Base-by-base conservation (phyloP, 345 rosid genomes). In the Abelmoschus esculentus region DNA sequence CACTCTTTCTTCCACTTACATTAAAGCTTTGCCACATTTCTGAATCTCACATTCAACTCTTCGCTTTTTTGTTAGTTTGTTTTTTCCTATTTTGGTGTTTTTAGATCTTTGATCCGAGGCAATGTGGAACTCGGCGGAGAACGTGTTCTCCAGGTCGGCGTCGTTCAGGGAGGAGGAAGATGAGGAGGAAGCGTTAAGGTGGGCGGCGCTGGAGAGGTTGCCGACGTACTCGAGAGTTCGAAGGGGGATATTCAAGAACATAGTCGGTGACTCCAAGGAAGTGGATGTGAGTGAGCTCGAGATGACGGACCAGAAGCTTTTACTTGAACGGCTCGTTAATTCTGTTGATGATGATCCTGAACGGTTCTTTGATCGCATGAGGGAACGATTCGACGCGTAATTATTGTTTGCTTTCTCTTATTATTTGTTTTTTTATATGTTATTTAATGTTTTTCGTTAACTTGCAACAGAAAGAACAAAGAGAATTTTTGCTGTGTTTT, bases 191-290 rank as follows among this genome's bases (percentile, higher is more conserved):
- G 92, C 87, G 61, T 87, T 93, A 2, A 89, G 84, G 17, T 93
- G 96, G 97, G 99, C 90, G 15, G 99, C 96, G 70, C 70, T 95
- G 50, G 93, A 95, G 85, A 81, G 99, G 34, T 78, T 95, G 49
- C 99, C 99, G 4, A 91, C 97, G 15, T 88, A 89, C 70, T 59
- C 79, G 2, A 76, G 97, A 6, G 90, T 80, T 17, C 88, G 99
- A 11, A 78, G 93, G 5, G 96, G 93, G 38, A 88, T 95, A 58
- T 95, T 90, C 78, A 83, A 60, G 82, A 86, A 88, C 74, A 55
- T 85, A 70, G 80, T 74, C 13, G 99, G 99, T 2, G 93, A 83
- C n/a, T 65, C 75, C 5, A 85, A 73, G 75, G 97, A 88, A 86
- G 79, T 91, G 69, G 87, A 78, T 13, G 83, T 93, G 8, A 80